Conservation (phyloP, 257 asterid species). For the Primulina eburnea region DNA sequence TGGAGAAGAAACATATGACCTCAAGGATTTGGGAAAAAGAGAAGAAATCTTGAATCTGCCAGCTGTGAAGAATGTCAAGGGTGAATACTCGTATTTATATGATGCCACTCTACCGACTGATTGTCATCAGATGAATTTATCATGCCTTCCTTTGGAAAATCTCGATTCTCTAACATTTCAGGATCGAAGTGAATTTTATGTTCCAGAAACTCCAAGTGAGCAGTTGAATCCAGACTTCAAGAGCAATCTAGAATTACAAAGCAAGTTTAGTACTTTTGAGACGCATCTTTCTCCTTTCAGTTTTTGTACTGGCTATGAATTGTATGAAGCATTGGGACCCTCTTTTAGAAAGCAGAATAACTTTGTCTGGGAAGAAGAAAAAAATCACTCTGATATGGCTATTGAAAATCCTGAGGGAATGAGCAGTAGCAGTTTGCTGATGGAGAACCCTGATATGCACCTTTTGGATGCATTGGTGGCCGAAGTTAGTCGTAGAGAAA, state of each 20-base stretch:
- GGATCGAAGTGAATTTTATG: conserved; percentile 28
- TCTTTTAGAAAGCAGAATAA: conserved; percentile 49
- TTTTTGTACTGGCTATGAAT: conserved; percentile 74
- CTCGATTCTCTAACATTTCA: conserved; percentile 32
- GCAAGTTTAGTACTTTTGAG: conserved; percentile 23
- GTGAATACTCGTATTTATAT: conserved; percentile 26
- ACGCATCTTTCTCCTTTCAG: conserved; percentile 44
- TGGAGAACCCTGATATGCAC: conserved; percentile 51
- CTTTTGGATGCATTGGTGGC: conserved; percentile 95
- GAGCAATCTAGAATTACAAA: conserved; percentile 30
- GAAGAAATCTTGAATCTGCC: conserved; percentile 27
- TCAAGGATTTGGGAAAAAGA: conserved; percentile 28
- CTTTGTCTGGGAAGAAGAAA: conserved; percentile 42
- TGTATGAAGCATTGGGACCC: conserved; percentile 82
- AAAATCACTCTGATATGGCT: conserved; percentile 43
- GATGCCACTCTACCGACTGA: conserved; percentile 32
- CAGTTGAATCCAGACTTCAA: conserved; percentile 36
- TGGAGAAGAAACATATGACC: conserved; percentile 34
- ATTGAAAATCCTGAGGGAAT: conserved; percentile 59
- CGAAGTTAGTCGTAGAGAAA: conserved; percentile 45
- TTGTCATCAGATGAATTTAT: conserved; percentile 29
- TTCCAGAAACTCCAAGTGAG: conserved; percentile 29
- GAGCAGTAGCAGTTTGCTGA: conserved; percentile 49
- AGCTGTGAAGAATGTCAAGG: conserved; percentile 29
- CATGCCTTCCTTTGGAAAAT: conserved; percentile 34